Conservation (phyloP, 768 basidiomycete genomes). For the Mycena chlorophos region DNA sequence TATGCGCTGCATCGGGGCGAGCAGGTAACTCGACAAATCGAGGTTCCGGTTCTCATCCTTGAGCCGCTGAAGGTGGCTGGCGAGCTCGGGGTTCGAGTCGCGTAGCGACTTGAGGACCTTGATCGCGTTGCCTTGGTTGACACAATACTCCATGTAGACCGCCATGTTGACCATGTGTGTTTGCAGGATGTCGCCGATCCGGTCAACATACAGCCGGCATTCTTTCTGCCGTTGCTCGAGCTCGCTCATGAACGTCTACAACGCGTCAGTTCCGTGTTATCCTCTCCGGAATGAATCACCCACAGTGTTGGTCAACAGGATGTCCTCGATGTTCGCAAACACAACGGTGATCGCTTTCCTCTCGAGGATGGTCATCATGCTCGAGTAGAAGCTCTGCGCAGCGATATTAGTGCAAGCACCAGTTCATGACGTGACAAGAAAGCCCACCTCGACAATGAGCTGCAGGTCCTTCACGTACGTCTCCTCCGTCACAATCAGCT, state of each 20-base stretch:
- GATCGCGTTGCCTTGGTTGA: slow-evolving; percentile 80
- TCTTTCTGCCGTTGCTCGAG: slow-evolving; percentile 91
- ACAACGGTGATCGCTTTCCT: slow-evolving; percentile 77
- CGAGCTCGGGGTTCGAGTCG: slow-evolving; percentile 64
- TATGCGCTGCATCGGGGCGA: slow-evolving; percentile 96
- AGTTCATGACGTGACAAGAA: not conserved
- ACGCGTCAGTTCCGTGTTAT: not conserved
- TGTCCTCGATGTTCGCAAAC: slow-evolving; percentile 93
- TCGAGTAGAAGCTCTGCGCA: slow-evolving; percentile 79
- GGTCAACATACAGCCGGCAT: slow-evolving; percentile 88
- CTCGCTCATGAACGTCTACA: slow-evolving; percentile 77
- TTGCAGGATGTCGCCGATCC: slow-evolving; percentile 81
- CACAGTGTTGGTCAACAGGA: slow-evolving; percentile 85
- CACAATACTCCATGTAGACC: slow-evolving; percentile 87
- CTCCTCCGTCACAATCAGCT: slow-evolving; percentile 87
- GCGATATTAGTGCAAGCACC: slow-evolving; percentile 10
- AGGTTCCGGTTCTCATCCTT: slow-evolving; percentile 81
- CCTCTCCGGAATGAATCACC: slow-evolving; percentile 22
- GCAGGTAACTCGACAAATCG: slow-evolving; percentile 87
- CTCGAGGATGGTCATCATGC: slow-evolving; percentile 69
- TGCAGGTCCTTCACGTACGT: slow-evolving; percentile 92
- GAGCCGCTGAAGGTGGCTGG: slow-evolving; percentile 66
- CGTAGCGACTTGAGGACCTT: slow-evolving; percentile 74
- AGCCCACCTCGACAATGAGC: slow-evolving; percentile 79
- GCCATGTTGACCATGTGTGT: slow-evolving; percentile 74